Evolutionary conservation across 768 basidiomycete genomes (phyloP).

Genomic region (Lenzites betulinus): DNA sequence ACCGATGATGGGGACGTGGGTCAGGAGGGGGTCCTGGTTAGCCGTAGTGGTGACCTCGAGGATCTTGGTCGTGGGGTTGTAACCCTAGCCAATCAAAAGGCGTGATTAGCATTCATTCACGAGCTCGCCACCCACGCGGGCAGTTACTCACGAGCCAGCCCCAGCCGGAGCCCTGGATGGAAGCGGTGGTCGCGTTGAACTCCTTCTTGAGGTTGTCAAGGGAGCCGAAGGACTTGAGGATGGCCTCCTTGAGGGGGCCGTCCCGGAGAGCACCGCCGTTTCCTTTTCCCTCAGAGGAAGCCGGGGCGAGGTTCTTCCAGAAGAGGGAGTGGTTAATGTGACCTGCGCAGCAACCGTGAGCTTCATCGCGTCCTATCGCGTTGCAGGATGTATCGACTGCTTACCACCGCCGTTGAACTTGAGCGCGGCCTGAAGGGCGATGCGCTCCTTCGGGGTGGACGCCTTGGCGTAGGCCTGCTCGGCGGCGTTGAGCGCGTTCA

Average conservation of each 20-base stretch:
- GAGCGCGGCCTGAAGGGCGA: conserved; percentile 86
- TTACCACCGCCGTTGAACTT: conserved; percentile 97
- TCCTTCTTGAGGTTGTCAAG: conserved; percentile 74
- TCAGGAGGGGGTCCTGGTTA: conserved; percentile 92
- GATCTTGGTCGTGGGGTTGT: conserved; percentile 62
- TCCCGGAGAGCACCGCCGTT: conserved; percentile 63
- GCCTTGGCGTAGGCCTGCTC: conserved; percentile 78
- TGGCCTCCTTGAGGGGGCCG: conserved; percentile 73
- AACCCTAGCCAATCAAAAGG: conserved; percentile 48
- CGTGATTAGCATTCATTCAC: background rate
- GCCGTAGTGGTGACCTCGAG: conserved; percentile 90
- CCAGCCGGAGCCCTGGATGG: conserved; percentile 94
- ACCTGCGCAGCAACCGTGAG: conserved; percentile 42
- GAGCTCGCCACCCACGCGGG: background rate
- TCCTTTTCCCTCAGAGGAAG: conserved; percentile 45
- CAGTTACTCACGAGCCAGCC: conserved; percentile 92
- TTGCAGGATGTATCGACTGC: conserved; percentile 14
- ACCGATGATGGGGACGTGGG: conserved; percentile 80
- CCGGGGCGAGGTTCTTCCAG: conserved; percentile 96
- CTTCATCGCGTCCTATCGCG: background rate
- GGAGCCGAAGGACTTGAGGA: conserved; percentile 69
- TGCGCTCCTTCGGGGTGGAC: conserved; percentile 67
- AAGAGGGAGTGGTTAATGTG: conserved; percentile 97
- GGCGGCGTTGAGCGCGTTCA: conserved; percentile 91
- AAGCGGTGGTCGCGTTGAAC: conserved; percentile 84